These are phyloP conservation scores for Aspergillus ellipticus DNA, from an alignment of 495 filamentous ascomycete genomes.

Conservation along the genomic window DNA sequence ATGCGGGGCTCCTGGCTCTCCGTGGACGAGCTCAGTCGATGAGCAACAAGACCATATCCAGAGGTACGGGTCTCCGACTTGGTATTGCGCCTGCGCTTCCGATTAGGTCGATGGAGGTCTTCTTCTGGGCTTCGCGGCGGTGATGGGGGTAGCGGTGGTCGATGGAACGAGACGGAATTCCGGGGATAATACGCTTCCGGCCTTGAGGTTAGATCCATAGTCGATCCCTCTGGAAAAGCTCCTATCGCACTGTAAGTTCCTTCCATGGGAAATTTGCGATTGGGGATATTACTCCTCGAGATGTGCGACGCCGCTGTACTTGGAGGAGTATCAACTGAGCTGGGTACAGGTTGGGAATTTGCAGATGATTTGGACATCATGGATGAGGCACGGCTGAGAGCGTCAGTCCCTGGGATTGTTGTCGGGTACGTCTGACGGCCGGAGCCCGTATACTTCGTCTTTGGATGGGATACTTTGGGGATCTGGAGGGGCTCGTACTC, in stretches of 20 bases:
- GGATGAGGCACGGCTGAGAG: slow-evolving; percentile 22
- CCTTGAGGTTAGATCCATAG: slow-evolving; percentile 13
- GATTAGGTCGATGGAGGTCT: slow-evolving; percentile 24
- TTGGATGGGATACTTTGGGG: slow-evolving; percentile 2
- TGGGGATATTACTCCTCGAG: slow-evolving; percentile 17
- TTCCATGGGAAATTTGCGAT: slow-evolving; percentile 21
- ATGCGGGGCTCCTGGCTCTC: slow-evolving; percentile 35
- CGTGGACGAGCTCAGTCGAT: slow-evolving; percentile 49
- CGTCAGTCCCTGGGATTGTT: slow-evolving; percentile 9
- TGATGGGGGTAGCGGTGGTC: slow-evolving; percentile 32
- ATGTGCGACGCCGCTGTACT: slow-evolving; percentile 24
- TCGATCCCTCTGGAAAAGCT: slow-evolving; percentile 14
- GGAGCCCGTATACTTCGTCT: slow-evolving; percentile 6
- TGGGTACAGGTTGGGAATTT: slow-evolving; percentile 21
- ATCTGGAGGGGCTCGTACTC: slow-evolving; percentile 9
- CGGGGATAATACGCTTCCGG: slow-evolving; percentile 32
- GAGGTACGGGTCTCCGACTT: slow-evolving; percentile 29
- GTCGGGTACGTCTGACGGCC: slow-evolving; percentile 11
- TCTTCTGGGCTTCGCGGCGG: slow-evolving; percentile 38
- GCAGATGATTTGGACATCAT: slow-evolving; percentile 21
- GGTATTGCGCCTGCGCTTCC: slow-evolving; percentile 24
- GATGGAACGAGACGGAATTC: slow-evolving; percentile 20
- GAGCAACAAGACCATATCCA: slow-evolving; percentile 68
- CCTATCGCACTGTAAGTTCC: slow-evolving; percentile 13
- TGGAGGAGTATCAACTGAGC: slow-evolving; percentile 23